Percentiles rank a stretch among this genome's conserved stretches.
Evolutionary conservation across 2,329 filamentous ascomycete genomes (phyloP).

Genomic region (Colletotrichum sp.): DNA sequence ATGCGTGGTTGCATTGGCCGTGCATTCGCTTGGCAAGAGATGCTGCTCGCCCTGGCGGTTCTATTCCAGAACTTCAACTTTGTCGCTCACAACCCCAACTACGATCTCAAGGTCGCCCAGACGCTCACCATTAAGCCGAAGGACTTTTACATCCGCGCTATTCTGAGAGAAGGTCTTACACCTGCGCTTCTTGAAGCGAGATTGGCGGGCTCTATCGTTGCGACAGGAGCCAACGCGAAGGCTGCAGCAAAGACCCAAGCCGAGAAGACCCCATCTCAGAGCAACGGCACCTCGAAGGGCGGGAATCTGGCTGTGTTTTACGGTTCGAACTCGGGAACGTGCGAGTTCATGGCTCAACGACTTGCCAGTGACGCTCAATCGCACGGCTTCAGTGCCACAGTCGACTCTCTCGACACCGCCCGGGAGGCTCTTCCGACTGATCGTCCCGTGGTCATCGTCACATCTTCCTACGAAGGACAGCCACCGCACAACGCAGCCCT

Average conservation of each 20-base stretch:
- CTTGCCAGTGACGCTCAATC: slow-evolving; percentile 59
- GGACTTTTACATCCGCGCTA: slow-evolving; percentile 63
- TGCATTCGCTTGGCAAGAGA: slow-evolving; percentile 60
- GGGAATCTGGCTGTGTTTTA: slow-evolving; percentile 65
- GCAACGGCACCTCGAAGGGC: slow-evolving; percentile 2
- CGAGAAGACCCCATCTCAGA: background rate
- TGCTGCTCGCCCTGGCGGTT: slow-evolving; percentile 51
- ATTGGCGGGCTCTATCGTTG: slow-evolving; percentile 38
- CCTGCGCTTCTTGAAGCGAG: slow-evolving; percentile 48
- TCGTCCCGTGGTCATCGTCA: slow-evolving; percentile 66
- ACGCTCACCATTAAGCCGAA: slow-evolving; percentile 66
- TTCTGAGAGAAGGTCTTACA: slow-evolving; percentile 47
- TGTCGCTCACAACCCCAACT: slow-evolving; percentile 60
- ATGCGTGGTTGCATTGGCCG: slow-evolving; percentile 57
- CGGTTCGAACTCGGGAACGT: slow-evolving; percentile 74
- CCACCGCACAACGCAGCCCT: slow-evolving; percentile 71
- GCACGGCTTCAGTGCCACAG: slow-evolving; percentile 58
- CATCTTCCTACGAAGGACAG: slow-evolving; percentile 72
- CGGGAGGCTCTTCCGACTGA: slow-evolving; percentile 60
- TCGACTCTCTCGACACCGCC: slow-evolving; percentile 63
- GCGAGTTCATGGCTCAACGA: slow-evolving; percentile 67
- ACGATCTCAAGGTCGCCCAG: slow-evolving; percentile 55
- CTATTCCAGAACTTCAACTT: slow-evolving; percentile 74
- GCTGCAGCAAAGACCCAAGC: background rate
- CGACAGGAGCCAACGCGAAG: background rate